Base-by-base conservation (phyloP, 805 yeast genomes). In the Yarrowia bubula region DNA sequence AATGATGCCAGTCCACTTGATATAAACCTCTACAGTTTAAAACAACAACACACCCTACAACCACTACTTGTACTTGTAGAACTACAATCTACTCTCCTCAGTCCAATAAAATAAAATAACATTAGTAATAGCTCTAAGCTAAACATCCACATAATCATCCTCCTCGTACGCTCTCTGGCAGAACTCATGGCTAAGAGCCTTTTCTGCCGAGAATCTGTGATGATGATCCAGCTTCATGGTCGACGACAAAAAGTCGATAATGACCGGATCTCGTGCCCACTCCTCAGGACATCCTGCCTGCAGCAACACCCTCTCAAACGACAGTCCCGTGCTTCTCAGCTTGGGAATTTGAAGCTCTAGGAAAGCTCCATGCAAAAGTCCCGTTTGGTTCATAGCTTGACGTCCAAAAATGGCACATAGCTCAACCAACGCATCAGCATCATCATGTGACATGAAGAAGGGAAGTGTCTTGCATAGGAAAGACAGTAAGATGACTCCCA, bases 401-500 rank as follows among this genome's bases (percentile, higher is more conserved):
- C 83, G 75, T 2, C 99, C 99, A 76, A 90, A 92, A 1, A 95
- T 80, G 1, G 87, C 79, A 0, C 96, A 86, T 39, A 93, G 79
- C 74, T 95, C 99, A 38, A 92, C 82, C 60, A 93, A 74, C 0
- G 98, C 97, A 71, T 95, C 98, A 2, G 86, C 85, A 73, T 95
- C 99, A 75, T 93, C 98, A 6, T 90, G 86, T 1, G 98, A 92
- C 73, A 91, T 91, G 79, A 95, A 95, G 72, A 95, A 88, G 5
- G 99, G 98, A 75, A 92, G 93, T 70, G 96, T 81, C 70, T 95
- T 80, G 1, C 90, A 75, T 31, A 95, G 74, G 67, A 93, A 79
- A 37, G 97, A 88, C 70, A 93, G 78, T 37, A 93, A 81, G 67
- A 92, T 89, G 11, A 92, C 91, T 1, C 97, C 98, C 0, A 91